Evolutionary conservation across 1,139 yeast genomes (phyloP).

Genomic region (Geotrichum armillariae): DNA sequence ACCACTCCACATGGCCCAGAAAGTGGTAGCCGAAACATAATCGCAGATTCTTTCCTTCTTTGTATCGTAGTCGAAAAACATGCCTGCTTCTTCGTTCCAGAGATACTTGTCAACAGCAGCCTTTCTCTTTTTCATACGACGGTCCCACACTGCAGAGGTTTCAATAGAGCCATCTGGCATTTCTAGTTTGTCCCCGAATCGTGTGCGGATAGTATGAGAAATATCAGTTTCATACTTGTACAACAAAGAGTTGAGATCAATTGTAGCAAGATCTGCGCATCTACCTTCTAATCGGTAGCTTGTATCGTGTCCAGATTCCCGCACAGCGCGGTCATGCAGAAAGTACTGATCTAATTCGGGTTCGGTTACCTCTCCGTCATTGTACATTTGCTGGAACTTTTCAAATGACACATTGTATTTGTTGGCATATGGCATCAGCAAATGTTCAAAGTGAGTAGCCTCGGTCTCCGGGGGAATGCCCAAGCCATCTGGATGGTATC

Average conservation of each 20-base stretch:
- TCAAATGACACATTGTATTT: slow-evolving; percentile 61
- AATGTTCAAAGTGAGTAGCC: slow-evolving; percentile 77
- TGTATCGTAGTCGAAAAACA: slow-evolving; percentile 84
- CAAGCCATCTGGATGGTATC: slow-evolving; percentile 85
- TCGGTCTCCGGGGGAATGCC: slow-evolving; percentile 98
- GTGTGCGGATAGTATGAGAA: slow-evolving; percentile 58
- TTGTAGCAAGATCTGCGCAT: slow-evolving; percentile 87
- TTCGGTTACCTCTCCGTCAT: slow-evolving; percentile 62
- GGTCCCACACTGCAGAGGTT: slow-evolving; percentile 58
- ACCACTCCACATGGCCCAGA: slow-evolving; percentile 93
- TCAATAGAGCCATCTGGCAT: slow-evolving; percentile 48
- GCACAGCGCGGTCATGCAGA: slow-evolving; percentile 89
- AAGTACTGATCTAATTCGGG: slow-evolving; percentile 86
- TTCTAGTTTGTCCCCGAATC: slow-evolving; percentile 53
- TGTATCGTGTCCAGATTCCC: slow-evolving; percentile 97
- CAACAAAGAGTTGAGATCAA: slow-evolving; percentile 81
- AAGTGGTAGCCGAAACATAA: slow-evolving; percentile 86
- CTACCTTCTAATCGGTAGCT: slow-evolving; percentile 86
- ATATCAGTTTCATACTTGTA: slow-evolving; percentile 92
- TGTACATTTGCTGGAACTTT: slow-evolving; percentile 74
- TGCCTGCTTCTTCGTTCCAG: slow-evolving; percentile 81
- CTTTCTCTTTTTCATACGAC: slow-evolving; percentile 56
- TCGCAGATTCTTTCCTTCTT: slow-evolving; percentile 54
- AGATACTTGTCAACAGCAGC: slow-evolving; percentile 62
- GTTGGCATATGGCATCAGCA: slow-evolving; percentile 66